phyloP scores from a whole-genome alignment of 2,329 filamentous ascomycete species.

The Macroventuria anomochaeta region DNA sequence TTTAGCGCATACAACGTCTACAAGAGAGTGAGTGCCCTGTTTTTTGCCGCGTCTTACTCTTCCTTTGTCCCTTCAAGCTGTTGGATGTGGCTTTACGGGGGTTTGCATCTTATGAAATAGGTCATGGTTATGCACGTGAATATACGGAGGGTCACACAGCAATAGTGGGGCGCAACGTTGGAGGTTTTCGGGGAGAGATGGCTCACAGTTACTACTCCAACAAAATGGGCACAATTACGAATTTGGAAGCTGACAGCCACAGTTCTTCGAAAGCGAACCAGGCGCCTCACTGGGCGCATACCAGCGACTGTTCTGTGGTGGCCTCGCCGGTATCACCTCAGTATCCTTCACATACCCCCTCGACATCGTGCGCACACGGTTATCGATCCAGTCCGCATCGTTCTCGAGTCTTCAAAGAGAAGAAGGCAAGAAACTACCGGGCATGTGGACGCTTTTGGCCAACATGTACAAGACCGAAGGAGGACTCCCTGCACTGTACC shows the following conservation, averaged over 20 bases:
- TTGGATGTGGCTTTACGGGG: background rate
- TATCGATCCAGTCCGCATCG: slow-evolving; percentile 97
- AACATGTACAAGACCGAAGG: slow-evolving; percentile 92
- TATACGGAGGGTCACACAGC: background rate
- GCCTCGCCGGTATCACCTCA: slow-evolving; percentile 90
- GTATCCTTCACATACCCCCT: slow-evolving; percentile 95
- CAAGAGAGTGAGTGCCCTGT: slow-evolving; percentile 71
- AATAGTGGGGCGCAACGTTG: background rate
- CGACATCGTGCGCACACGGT: slow-evolving; percentile 92
- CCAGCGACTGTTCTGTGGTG: slow-evolving; percentile 85
- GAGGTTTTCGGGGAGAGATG: background rate
- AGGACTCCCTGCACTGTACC: slow-evolving; percentile 83
- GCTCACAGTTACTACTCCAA: background rate
- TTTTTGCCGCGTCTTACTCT: background rate
- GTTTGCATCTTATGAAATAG: background rate
- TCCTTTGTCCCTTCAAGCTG: background rate
- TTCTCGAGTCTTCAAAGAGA: slow-evolving; percentile 73
- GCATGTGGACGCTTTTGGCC: slow-evolving; percentile 86
- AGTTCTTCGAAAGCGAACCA: slow-evolving; percentile 78
- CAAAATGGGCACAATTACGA: background rate
- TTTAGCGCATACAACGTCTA: slow-evolving; percentile 99
- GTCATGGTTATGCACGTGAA: background rate
- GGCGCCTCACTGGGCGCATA: slow-evolving; percentile 76
- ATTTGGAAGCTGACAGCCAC: slow-evolving; percentile 8
- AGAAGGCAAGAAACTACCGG: slow-evolving; percentile 68